Conservation (phyloP, 73 alveolate species). For the Paramecium octaurelia region DNA sequence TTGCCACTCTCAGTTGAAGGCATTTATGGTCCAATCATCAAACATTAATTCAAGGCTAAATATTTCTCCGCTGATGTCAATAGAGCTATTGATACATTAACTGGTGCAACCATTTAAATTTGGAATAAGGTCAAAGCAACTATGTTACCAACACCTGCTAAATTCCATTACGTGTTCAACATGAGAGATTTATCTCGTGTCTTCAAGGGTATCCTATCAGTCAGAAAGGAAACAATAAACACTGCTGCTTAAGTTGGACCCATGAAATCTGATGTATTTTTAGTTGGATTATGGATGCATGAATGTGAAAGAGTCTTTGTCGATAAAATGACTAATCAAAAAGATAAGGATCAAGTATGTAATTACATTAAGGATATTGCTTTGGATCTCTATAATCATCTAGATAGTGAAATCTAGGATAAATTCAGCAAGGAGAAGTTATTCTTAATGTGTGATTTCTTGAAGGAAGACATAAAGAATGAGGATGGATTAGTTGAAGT, state of each 20-base stretch:
- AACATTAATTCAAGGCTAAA: conserved; percentile 92
- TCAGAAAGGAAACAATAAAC: conserved; percentile 83
- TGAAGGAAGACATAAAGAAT: conserved; percentile 84
- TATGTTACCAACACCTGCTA: conserved; percentile 99
- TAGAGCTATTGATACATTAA: conserved; percentile 89
- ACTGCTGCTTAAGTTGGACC: conserved; percentile 83
- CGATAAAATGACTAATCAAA: conserved; percentile 96
- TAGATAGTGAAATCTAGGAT: conserved; percentile 59
- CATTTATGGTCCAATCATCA: conserved; percentile 98
- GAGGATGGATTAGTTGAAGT: conserved; percentile 93
- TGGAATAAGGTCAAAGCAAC: conserved; percentile 95
- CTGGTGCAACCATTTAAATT: conserved; percentile 91
- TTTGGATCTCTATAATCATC: conserved; percentile 57
- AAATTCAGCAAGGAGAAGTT: conserved; percentile 64
- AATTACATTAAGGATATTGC: conserved; percentile 76
- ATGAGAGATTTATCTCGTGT: conserved; percentile 99
- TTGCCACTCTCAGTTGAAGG: conserved; percentile 99
- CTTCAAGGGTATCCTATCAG: conserved; percentile 96
- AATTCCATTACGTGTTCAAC: conserved; percentile 99
- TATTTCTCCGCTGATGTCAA: conserved; percentile 89
- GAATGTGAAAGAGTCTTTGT: conserved; percentile 99
- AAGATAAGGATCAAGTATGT: conserved; percentile 95
- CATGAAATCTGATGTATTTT: conserved; percentile 91
- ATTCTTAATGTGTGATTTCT: conserved; percentile 90
- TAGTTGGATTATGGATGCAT: conserved; percentile 99